Percentiles rank a stretch among this genome's conserved stretches.
These are phyloP conservation scores for Actinomortierella wolfii DNA, from an alignment of 371 early-diverging fungal genomes.

Conservation along the genomic window DNA sequence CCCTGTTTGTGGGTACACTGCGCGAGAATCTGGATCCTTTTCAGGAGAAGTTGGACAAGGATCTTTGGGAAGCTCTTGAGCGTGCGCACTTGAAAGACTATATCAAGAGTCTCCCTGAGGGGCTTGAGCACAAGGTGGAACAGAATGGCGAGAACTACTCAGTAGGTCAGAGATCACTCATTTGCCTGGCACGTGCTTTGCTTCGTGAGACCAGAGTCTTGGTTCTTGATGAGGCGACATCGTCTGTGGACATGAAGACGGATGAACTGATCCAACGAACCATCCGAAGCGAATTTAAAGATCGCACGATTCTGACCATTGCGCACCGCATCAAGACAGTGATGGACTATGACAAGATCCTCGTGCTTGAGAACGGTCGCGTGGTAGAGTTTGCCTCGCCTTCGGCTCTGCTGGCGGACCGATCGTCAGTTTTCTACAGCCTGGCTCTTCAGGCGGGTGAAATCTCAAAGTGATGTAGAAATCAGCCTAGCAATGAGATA, in stretches of 20 bases:
- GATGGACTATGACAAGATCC: conserved; percentile 74
- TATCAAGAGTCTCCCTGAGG: conserved; percentile 59
- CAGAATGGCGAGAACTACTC: conserved; percentile 85
- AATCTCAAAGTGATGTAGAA: not conserved
- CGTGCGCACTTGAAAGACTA: conserved; percentile 71
- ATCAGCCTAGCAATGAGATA: not conserved
- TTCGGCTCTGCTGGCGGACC: conserved; percentile 47
- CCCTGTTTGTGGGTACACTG: conserved; percentile 79
- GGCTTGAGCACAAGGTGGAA: conserved; percentile 68
- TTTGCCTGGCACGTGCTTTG: conserved; percentile 63
- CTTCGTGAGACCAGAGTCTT: conserved; percentile 52
- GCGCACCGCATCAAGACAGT: conserved; percentile 83
- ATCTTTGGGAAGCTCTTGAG: conserved; percentile 84
- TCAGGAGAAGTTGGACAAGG: conserved; percentile 64
- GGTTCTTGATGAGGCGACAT: conserved; percentile 65
- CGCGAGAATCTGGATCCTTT: conserved; percentile 87
- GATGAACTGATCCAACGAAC: conserved; percentile 71
- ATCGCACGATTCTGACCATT: conserved; percentile 78
- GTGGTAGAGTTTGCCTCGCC: conserved; percentile 74
- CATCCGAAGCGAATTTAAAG: conserved; percentile 64
- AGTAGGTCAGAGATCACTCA: conserved; percentile 70
- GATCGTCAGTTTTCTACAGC: conserved; percentile 54
- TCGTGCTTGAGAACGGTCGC: conserved; percentile 74
- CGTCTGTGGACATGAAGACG: conserved; percentile 68
- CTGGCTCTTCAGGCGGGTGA: conserved; percentile 41